Evolutionary conservation across 192 early-diverging fungal genomes (phyloP).

Genomic region (Backusella macrospora): DNA sequence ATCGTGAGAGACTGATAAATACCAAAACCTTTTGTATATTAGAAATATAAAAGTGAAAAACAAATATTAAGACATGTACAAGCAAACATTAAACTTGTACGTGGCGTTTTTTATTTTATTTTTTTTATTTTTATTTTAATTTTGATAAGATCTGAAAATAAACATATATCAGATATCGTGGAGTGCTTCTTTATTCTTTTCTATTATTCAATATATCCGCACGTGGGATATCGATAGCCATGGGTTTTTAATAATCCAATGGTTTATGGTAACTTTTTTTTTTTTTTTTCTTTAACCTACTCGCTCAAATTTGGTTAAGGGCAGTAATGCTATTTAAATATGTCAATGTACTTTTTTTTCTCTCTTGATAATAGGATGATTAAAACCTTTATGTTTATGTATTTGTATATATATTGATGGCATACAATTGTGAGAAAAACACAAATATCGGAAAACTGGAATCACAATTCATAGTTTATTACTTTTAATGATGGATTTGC

Average conservation of each 20-base stretch:
- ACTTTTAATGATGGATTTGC: neutral
- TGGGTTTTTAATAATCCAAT: slow-evolving; percentile 3
- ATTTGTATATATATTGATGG: neutral
- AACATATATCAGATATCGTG: neutral
- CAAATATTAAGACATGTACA: neutral
- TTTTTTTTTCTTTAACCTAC: too few relatives aligned
- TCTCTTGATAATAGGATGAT: neutral
- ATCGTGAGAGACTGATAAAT: neutral
- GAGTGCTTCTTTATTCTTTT: slow-evolving; percentile 13
- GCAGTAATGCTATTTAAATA: neutral
- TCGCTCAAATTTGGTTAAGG: slow-evolving; percentile 1
- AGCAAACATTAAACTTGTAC: neutral
- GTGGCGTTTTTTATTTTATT: slow-evolving; percentile 2
- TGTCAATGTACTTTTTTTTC: neutral
- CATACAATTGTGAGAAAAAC: neutral
- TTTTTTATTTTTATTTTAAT: too few relatives aligned
- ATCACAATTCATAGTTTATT: neutral
- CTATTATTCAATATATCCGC: neutral
- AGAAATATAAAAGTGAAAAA: neutral
- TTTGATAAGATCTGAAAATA: slow-evolving; percentile 10
- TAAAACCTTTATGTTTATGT: neutral
- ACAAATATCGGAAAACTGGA: neutral
- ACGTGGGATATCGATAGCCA: neutral
- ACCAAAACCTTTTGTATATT: neutral
- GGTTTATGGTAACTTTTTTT: neutral